Evolutionary conservation across 176 grass and related monocot genomes (phyloP).

Genomic region (Melocanna baccifera): DNA sequence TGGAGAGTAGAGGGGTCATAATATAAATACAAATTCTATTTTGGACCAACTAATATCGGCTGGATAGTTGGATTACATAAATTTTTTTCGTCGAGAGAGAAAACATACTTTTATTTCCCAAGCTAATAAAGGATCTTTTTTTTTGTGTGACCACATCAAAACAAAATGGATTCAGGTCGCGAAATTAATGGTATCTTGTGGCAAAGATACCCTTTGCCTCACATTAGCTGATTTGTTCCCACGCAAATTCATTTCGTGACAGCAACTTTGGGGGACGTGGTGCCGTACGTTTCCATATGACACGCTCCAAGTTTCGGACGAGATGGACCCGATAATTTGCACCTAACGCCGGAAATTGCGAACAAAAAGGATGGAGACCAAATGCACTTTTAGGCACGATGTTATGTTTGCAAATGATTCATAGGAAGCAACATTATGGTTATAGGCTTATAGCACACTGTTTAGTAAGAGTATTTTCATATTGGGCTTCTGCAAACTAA

Average conservation of each 20-base stretch:
- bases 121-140: neutral
- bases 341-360: slow-evolving; percentile 52
- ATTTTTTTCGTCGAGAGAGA: neutral
- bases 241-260: neutral
- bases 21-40: neutral
- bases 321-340: slow-evolving; percentile 31
- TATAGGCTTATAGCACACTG: slow-evolving; percentile 10
- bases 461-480: neutral
- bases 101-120: neutral
- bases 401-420: neutral
- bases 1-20: neutral
- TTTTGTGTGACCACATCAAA: neutral
- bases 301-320: slow-evolving; percentile 39
- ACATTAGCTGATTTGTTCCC: neutral
- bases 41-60: neutral
- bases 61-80: neutral
- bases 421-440: neutral
- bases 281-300: slow-evolving; percentile 21
- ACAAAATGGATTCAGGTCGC: slow-evolving; percentile 15
- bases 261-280: slow-evolving; percentile 5
- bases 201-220: neutral
- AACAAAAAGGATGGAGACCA: slow-evolving; percentile 18
- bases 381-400: slow-evolving; percentile 40
- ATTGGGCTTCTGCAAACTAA: too few species aligned
- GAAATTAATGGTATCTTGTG: neutral